Evolutionary conservation across 176 grass and related monocot genomes (phyloP).

Genomic region (Juncus inflexus): DNA sequence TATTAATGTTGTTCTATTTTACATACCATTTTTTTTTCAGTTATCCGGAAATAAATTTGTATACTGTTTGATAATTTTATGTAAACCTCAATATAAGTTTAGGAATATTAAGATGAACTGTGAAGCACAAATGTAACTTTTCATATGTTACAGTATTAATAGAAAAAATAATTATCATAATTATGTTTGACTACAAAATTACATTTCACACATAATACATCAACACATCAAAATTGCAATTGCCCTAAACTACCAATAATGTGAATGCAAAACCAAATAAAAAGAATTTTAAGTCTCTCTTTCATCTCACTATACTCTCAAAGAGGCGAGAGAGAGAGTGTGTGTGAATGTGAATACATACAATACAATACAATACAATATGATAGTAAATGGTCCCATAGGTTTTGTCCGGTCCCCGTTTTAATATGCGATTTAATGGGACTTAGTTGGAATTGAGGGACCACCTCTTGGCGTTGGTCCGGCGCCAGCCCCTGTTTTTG

Average conservation of each 20-base stretch:
- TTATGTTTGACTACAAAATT: no score
- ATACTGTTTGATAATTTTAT: no score
- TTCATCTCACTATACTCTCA: not conserved
- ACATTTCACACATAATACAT: no score
- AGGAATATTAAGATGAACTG: no score
- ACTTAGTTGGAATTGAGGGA: conserved; percentile 82
- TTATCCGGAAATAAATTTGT: no score
- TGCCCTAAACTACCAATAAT: conserved; percentile 1
- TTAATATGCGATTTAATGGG: conserved; percentile 64
- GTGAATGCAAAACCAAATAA: conserved; percentile 13
- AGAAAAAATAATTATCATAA: no score
- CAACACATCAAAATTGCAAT: no score
- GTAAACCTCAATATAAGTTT: no score
- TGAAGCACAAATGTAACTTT: no score
- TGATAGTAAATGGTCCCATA: conserved; percentile 37
- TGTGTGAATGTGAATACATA: not conserved
- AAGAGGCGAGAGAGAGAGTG: not conserved
- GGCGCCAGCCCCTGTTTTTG: conserved; percentile 54
- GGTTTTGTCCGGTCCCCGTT: conserved; percentile 51
- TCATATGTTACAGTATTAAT: no score
- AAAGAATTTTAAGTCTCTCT: conserved; percentile 2
- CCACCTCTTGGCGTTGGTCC: conserved; percentile 49
- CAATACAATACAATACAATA: not conserved
- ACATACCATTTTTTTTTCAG: no score
- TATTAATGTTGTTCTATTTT: no score